phyloP scores from a whole-genome alignment of 805 yeast species.

The Barnettozyma salicaria region DNA sequence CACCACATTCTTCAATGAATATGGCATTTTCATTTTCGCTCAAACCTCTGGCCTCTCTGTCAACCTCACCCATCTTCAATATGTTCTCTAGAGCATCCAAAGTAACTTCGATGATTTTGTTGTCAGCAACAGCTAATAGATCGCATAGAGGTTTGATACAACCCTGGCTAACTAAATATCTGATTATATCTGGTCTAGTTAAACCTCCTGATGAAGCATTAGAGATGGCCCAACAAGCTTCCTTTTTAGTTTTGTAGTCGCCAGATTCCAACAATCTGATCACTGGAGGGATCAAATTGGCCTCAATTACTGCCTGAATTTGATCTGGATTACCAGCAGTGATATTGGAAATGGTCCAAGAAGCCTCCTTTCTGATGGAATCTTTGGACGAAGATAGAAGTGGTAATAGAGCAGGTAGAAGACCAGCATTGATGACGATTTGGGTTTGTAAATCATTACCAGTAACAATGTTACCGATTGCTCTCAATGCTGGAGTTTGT shows the following conservation, averaged over 20 bases:
- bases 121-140: slow-evolving; percentile 79
- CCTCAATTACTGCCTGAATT: slow-evolving; percentile 94
- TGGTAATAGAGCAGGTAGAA: slow-evolving; percentile 75
- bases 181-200: slow-evolving; percentile 85
- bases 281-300: slow-evolving; percentile 87
- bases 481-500: slow-evolving; percentile 96
- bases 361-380: slow-evolving; percentile 91
- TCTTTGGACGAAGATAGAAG: slow-evolving; percentile 82
- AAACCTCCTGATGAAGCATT: slow-evolving; percentile 97
- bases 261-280: slow-evolving; percentile 75
- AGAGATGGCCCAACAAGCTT: slow-evolving; percentile 99
- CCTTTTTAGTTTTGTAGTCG: slow-evolving; percentile 94
- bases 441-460: slow-evolving; percentile 97
- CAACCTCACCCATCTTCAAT: slow-evolving; percentile 89
- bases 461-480: slow-evolving; percentile 96
- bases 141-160: slow-evolving; percentile 97
- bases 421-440: slow-evolving; percentile 88
- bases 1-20: slow-evolving; percentile 96
- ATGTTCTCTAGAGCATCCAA: slow-evolving; percentile 93
- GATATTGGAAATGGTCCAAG: slow-evolving; percentile 98
- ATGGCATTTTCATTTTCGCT: slow-evolving; percentile 81
- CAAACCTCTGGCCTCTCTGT: slow-evolving; percentile 68
- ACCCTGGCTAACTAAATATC: slow-evolving; percentile 89
- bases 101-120: slow-evolving; percentile 89
- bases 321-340: slow-evolving; percentile 96